Evolutionary conservation across 2,329 filamentous ascomycete species (phyloP).

Genomic region (Colletotrichum destructivum): DNA sequence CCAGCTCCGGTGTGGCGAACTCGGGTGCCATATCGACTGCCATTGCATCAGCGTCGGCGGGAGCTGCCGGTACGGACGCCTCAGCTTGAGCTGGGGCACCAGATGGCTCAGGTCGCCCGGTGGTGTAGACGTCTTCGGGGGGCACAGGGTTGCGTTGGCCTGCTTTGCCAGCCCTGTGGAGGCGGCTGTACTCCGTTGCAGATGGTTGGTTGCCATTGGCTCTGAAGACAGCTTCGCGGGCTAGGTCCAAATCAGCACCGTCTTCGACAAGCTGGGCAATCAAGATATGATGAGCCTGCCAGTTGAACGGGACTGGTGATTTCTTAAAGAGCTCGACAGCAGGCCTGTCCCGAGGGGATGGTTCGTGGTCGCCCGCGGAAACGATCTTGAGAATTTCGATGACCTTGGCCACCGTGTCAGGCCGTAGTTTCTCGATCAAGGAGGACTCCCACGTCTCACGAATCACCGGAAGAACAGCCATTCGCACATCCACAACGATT

Average conservation of each 20-base stretch:
- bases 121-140: conserved; percentile 65
- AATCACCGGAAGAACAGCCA: conserved; percentile 83
- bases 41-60: conserved; percentile 49
- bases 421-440: conserved; percentile 85
- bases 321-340: conserved; percentile 61
- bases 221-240: conserved; percentile 85
- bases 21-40: conserved; percentile 49
- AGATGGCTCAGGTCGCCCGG: conserved; percentile 46
- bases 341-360: conserved; percentile 54
- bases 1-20: conserved; percentile 44
- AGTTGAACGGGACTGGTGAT: conserved; percentile 62
- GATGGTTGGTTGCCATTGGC: conserved; percentile 76
- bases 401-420: conserved; percentile 81
- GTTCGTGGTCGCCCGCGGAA: conserved; percentile 82
- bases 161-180: conserved; percentile 70
- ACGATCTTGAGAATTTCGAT: conserved; percentile 88
- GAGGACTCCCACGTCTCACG: conserved; percentile 87
- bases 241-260: conserved; percentile 73
- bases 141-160: conserved; percentile 79
- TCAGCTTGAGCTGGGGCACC: conserved; percentile 46
- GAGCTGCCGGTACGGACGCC: conserved; percentile 30
- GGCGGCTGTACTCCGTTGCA: conserved; percentile 82
- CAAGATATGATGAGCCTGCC: conserved; percentile 50
- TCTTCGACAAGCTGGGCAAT: conserved; percentile 55
- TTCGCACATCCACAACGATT: conserved; percentile 88